A percentile compares a stretch with the other conserved stretches of the same genome.
Evolutionary conservation across 139 green algal species (phyloP).

Genomic region (Monoraphidium neglectum): DNA sequence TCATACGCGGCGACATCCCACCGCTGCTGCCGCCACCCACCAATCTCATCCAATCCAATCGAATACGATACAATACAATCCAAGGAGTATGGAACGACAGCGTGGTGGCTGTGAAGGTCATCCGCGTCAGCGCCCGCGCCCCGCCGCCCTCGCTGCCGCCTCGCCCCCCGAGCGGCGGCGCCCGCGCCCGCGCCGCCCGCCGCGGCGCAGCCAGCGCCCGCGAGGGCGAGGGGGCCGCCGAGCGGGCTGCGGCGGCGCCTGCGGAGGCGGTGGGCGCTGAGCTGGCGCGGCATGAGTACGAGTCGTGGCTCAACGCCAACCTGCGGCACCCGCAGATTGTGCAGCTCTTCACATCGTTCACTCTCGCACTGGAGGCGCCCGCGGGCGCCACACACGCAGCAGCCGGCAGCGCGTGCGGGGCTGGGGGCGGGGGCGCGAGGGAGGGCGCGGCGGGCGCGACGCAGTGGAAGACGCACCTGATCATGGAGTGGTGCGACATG

Average conservation of each 20-base stretch:
- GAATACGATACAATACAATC: too few relatives aligned
- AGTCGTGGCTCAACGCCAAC: constrained; percentile 36
- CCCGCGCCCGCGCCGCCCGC: background rate
- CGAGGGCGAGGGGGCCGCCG: background rate
- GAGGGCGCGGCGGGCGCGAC: too few relatives aligned
- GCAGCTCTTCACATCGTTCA: constrained; percentile 36
- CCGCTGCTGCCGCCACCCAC: too few relatives aligned
- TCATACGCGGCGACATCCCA: too few relatives aligned
- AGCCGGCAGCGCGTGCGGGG: too few relatives aligned
- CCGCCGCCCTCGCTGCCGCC: background rate
- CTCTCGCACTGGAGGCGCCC: background rate
- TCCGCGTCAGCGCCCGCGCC: constrained; percentile 2
- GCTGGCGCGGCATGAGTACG: constrained; percentile 27
- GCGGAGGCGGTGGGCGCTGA: constrained; percentile 6
- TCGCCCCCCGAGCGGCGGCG: background rate
- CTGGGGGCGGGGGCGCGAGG: too few relatives aligned
- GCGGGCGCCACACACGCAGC: too few relatives aligned
- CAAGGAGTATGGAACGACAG: constrained; percentile 18
- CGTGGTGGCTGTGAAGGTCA: constrained; percentile 32
- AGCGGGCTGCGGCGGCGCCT: background rate
- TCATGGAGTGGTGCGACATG: constrained; percentile 33
- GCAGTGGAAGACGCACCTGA: constrained; percentile 30
- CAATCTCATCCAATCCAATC: too few relatives aligned
- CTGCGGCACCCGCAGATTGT: constrained; percentile 33
- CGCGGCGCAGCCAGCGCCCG: background rate